Percentiles rank a stretch among this genome's conserved stretches.
Conservation (phyloP, 495 filamentous ascomycete genomes). For the Pyronema omphalodes region DNA sequence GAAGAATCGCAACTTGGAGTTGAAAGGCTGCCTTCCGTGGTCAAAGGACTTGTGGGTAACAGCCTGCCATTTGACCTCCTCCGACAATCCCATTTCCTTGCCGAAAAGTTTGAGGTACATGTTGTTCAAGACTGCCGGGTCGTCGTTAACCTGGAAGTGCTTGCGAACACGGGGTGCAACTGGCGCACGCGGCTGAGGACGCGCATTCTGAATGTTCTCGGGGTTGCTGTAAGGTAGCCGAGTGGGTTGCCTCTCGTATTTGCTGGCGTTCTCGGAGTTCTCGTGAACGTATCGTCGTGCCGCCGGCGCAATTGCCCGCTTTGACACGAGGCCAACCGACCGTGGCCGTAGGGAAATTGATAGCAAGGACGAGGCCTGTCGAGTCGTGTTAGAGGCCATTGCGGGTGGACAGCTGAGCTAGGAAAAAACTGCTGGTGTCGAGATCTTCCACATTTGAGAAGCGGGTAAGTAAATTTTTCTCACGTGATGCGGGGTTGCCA, state of each 20-base stretch:
- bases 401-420: conserved; percentile 1
- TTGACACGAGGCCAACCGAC: neutral
- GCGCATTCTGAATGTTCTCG: neutral
- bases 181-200: conserved; percentile 9
- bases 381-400: conserved; percentile 1
- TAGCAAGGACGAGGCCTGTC: conserved; percentile 1
- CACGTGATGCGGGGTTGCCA: neutral
- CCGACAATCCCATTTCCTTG: conserved; percentile 45
- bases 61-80: conserved; percentile 91
- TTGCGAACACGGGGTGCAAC: conserved; percentile 6
- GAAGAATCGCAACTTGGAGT: conserved; percentile 76
- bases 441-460: neutral
- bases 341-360: neutral
- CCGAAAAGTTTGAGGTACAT: conserved; percentile 61
- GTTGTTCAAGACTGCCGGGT: conserved; percentile 49
- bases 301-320: neutral
- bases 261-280: neutral
- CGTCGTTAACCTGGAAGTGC: conserved; percentile 42
- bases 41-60: conserved; percentile 98
- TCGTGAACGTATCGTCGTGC: neutral
- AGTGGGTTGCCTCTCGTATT: neutral
- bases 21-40: conserved; percentile 81
- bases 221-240: neutral
- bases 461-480: neutral
- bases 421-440: neutral